Evolutionary conservation across 768 basidiomycete species (phyloP).

Genomic region (Suillus spraguei): DNA sequence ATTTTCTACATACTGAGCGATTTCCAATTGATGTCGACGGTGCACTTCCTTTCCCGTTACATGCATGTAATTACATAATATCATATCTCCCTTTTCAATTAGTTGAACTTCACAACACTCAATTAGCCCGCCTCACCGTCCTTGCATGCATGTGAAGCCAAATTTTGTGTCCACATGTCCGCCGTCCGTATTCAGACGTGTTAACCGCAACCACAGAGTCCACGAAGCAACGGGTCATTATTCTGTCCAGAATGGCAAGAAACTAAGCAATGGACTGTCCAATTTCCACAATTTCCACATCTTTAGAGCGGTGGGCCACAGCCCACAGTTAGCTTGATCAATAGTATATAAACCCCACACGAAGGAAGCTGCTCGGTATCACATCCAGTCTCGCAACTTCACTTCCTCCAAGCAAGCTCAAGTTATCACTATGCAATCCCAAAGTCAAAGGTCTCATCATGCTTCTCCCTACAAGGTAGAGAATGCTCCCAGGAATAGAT

Average conservation of each 20-base stretch:
- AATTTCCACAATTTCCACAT: not conserved
- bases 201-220: not conserved
- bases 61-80: too few species aligned
- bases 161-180: not conserved
- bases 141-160: not conserved
- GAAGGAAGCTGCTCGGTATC: not conserved
- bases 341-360: not conserved
- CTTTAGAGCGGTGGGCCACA: not conserved
- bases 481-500: not conserved
- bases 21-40: too few species aligned
- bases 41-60: too few species aligned
- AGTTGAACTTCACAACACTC: too few species aligned
- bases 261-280: not conserved
- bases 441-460: not conserved
- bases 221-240: not conserved
- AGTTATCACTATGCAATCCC: not conserved
- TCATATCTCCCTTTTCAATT: too few species aligned
- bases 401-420: not conserved
- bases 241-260: not conserved
- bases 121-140: conserved; percentile 1
- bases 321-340: not conserved
- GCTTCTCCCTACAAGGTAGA: not conserved
- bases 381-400: not conserved
- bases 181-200: not conserved
- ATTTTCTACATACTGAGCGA: too few species aligned